phyloP scores from a whole-genome alignment of 768 basidiomycete species.

The Trametes punicea region DNA sequence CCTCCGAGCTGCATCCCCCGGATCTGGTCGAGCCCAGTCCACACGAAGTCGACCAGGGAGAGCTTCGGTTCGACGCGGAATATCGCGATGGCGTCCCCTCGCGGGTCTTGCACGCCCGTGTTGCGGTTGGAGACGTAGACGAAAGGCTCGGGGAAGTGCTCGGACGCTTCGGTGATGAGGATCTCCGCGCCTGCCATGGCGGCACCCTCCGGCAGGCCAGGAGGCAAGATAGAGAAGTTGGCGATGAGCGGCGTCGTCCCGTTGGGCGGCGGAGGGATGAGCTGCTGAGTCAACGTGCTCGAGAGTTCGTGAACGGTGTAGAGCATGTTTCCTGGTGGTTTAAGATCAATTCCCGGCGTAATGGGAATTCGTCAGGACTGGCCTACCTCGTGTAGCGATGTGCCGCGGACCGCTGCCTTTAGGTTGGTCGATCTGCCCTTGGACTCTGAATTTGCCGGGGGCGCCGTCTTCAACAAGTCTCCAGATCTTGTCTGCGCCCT shows the following conservation, averaged over 20 bases:
- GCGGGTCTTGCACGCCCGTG: constrained; percentile 44
- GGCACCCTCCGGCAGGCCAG: constrained; percentile 36
- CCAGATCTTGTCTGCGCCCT: constrained; percentile 74
- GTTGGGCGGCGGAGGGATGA: constrained; percentile 48
- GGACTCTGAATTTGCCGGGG: constrained; percentile 48
- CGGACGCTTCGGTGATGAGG: constrained; percentile 49
- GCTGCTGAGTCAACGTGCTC: constrained; percentile 56
- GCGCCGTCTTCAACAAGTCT: constrained; percentile 45
- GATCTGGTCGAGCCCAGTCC: constrained; percentile 60
- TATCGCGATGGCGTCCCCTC: constrained; percentile 64
- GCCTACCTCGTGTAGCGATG: constrained; percentile 31
- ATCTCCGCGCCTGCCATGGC: constrained; percentile 58
- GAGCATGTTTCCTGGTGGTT: constrained; percentile 47
- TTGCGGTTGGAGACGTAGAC: constrained; percentile 73
- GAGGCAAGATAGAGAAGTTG: constrained; percentile 46
- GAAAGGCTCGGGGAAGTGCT: constrained; percentile 46
- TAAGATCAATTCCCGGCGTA: no score
- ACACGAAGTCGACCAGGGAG: constrained; percentile 49
- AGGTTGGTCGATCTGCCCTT: constrained; percentile 59
- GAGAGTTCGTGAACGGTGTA: constrained; percentile 55
- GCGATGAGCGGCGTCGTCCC: constrained; percentile 51
- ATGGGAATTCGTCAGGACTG: no score
- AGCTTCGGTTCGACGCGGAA: constrained; percentile 47
- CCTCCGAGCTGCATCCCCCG: constrained; percentile 60
- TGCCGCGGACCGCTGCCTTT: constrained; percentile 64